These are phyloP conservation scores for Usnea hakonensis DNA, from an alignment of 495 filamentous ascomycete genomes.

Conservation along the genomic window DNA sequence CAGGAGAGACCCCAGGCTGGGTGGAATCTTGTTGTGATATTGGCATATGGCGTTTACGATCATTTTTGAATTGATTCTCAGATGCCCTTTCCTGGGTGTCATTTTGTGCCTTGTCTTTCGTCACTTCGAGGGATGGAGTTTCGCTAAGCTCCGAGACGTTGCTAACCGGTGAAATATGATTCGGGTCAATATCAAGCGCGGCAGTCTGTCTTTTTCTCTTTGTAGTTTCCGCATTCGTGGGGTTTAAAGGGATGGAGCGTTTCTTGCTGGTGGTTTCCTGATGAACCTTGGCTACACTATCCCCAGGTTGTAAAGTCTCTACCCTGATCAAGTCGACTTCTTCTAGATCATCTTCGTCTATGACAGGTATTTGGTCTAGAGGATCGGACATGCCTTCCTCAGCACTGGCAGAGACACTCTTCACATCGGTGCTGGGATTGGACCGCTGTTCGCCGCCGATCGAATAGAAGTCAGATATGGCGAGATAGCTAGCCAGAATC, in stretches of 20 bases:
- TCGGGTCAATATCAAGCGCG: background rate
- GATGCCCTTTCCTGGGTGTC: background rate
- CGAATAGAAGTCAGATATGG: constrained; percentile 22
- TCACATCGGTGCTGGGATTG: background rate
- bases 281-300: background rate
- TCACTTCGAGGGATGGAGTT: background rate
- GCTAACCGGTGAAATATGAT: background rate
- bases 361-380: background rate
- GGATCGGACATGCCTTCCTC: background rate
- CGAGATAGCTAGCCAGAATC: constrained; percentile 19
- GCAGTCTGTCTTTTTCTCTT: background rate
- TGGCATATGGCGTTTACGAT: background rate
- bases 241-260: background rate
- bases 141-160: background rate
- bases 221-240: background rate
- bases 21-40: background rate
- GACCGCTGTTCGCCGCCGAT: constrained; percentile 18
- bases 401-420: background rate
- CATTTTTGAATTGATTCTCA: background rate
- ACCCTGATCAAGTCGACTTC: background rate
- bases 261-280: background rate
- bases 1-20: background rate
- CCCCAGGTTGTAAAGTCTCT: background rate
- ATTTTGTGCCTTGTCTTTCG: background rate
- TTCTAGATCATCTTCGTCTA: background rate